Base-by-base conservation (phyloP, 2,329 filamentous ascomycete genomes). In the Epichloe gansuensis region DNA sequence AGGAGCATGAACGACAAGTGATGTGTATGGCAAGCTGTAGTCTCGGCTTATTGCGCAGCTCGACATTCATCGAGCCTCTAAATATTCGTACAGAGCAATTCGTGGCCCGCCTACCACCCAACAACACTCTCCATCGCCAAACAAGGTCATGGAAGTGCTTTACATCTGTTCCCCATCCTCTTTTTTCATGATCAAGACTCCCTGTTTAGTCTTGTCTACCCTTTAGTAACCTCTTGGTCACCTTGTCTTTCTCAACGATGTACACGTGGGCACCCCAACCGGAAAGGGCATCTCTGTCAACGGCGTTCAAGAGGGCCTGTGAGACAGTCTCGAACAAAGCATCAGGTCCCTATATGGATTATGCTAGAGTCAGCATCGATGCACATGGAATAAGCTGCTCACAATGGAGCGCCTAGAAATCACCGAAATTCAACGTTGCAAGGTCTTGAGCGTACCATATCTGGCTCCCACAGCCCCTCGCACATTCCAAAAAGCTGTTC, bases 211-310 rank as follows among this genome's bases (percentile, higher is more conserved):
- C 91, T 75, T 97, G 91, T 76, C 90, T 83, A 67, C 90, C 90
- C 82, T 97, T 97, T 70, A 98, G 77, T 82, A 98, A 82, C 69
- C 93, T 81, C 85, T 97, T 96, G 65, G 93, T 97, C 57, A 98
- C 88, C 86, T 97, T 97, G 75, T 95, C 90, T 81, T 98, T 98
- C 78, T 97, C 93, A 70, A 98, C 95, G 66, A 98, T 95, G 75
- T 97, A 98, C 61, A 98, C 93, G 67, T 98, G 89, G 40, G 93
- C 93, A 67, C 93, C 93, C 93, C 93, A 97, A 58, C 93, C 93
- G 39, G 91, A 96, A 57, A 98, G 77, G 50, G 93, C 93, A 71
- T 98, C 93, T 73, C 93, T 81, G 71, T 98, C 93, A 53, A 97
- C 88, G 54, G 93, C 93, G 71, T 94, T 97, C 61, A 98, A 78